phyloP scores from a whole-genome alignment of 2,329 filamentous ascomycete species.

The Curvularia sp. region DNA sequence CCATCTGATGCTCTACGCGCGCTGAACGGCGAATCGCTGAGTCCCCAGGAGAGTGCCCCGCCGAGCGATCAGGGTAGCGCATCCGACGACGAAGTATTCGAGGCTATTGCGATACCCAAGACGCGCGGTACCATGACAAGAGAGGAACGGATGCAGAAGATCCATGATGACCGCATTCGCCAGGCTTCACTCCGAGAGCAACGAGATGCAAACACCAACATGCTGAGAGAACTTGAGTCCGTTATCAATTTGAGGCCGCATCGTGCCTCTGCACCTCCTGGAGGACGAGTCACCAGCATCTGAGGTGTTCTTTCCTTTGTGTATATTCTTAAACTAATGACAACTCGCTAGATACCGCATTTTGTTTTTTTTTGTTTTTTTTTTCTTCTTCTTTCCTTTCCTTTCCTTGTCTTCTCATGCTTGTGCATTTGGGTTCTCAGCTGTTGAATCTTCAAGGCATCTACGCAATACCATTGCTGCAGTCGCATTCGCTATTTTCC shows the following conservation, averaged over 20 bases:
- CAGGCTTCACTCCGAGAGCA: constrained; percentile 76
- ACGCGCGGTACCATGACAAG: constrained; percentile 73
- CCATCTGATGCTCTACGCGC: constrained; percentile 76
- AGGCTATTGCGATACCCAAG: constrained; percentile 80
- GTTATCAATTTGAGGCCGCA: constrained; percentile 66
- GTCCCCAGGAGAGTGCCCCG: constrained; percentile 49
- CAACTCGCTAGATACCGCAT: constrained; percentile 16
- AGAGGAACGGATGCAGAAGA: constrained; percentile 85
- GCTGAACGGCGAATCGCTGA: constrained; percentile 73
- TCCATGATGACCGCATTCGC: constrained; percentile 83
- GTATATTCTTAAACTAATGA: constrained; percentile 26
- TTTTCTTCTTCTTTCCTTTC: not conserved
- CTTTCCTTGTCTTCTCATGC: constrained; percentile 2
- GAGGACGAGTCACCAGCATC: constrained; percentile 45
- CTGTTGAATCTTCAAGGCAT: not conserved
- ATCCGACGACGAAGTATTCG: constrained; percentile 81
- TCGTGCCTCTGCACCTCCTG: constrained; percentile 28
- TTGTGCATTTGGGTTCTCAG: not conserved
- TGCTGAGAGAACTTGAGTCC: constrained; percentile 92
- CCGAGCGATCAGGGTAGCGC: constrained; percentile 60
- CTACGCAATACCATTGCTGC: not conserved
- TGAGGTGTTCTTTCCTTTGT: constrained; percentile 29
- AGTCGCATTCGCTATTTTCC: not conserved
- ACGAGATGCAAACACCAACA: constrained; percentile 81
- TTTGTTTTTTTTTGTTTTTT: constrained; percentile 9